These are phyloP conservation scores for Rubia peregrina DNA, from an alignment of 305 asterid genomes.

Conservation along the genomic window DNA sequence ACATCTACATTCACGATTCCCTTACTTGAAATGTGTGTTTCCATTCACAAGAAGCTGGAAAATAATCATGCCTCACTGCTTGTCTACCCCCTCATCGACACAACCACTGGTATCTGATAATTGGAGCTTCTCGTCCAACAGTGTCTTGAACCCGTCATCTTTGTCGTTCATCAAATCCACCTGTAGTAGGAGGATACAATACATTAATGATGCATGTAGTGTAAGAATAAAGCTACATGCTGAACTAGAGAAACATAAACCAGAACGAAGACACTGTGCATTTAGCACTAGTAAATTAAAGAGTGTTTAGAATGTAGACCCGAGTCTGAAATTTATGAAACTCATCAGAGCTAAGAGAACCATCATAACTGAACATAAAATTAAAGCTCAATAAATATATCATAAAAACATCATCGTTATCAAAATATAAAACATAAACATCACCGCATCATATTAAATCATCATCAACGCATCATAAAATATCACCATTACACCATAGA, in stretches of 20 bases:
- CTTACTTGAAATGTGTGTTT: no score
- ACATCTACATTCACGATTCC: no score
- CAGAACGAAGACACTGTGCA: no score
- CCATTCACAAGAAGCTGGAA: no score
- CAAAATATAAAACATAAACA: no score
- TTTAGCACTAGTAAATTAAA: no score
- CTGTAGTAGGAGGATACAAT: slow-evolving; percentile 27
- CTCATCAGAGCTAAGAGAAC: slow-evolving; percentile 85
- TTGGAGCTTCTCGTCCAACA: slow-evolving; percentile 66
- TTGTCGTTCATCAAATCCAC: slow-evolving; percentile 58
- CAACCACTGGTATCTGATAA: slow-evolving; percentile 36
- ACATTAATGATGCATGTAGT: not conserved
- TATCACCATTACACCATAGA: no score
- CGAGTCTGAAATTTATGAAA: slow-evolving; percentile 74
- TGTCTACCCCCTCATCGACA: slow-evolving; percentile 27
- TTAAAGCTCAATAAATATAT: no score
- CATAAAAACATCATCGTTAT: no score
- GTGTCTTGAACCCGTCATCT: slow-evolving; percentile 55
- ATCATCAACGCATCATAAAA: no score
- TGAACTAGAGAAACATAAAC: not conserved
- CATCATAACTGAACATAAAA: no score
- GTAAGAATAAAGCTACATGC: not conserved
- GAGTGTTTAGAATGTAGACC: slow-evolving; percentile 40
- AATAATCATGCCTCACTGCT: slow-evolving; percentile 7
- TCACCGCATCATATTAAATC: no score